Conservation (phyloP, 225 moss, liverwort and hornwort genomes). For the Polytrichum formosum region DNA sequence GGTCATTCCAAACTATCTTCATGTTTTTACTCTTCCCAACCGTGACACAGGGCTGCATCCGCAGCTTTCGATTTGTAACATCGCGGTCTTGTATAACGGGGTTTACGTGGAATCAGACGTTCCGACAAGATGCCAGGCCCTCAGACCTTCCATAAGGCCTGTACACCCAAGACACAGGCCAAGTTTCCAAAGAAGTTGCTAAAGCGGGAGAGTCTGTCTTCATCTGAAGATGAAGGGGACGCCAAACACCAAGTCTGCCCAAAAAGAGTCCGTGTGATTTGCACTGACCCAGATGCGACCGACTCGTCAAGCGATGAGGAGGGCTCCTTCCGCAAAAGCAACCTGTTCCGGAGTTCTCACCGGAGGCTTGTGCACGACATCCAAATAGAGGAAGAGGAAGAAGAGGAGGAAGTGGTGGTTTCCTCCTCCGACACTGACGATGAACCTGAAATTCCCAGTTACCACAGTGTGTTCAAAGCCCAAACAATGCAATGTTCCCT, state of each 20-base stretch:
- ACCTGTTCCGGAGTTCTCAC: constrained; percentile 13
- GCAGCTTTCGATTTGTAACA: constrained; percentile 8
- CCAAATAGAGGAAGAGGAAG: constrained; percentile 12
- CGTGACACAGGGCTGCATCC: constrained; percentile 13
- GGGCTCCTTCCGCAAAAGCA: constrained; percentile 21
- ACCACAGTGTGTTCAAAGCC: constrained; percentile 39
- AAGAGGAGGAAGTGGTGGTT: not conserved
- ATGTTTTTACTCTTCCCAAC: constrained; percentile 14
- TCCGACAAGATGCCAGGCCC: constrained; percentile 19
- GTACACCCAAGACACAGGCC: constrained; percentile 1
- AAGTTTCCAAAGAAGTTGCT: constrained; percentile 8
- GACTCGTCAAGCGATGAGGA: constrained; percentile 36
- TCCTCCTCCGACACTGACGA: constrained; percentile 43
- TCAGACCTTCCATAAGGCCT: constrained; percentile 13
- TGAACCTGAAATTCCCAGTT: constrained; percentile 42
- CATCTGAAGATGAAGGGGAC: constrained; percentile 11
- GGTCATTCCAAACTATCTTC: constrained; percentile 2
- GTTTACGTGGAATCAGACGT: not conserved
- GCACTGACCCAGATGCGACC: constrained; percentile 32
- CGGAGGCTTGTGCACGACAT: constrained; percentile 25
- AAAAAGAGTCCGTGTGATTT: constrained; percentile 31
- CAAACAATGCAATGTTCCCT: constrained; percentile 51
- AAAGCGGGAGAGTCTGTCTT: constrained; percentile 1
- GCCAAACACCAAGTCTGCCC: constrained; percentile 7
- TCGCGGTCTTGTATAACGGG: constrained; percentile 6